Evolutionary conservation across 495 filamentous ascomycete species (phyloP), one percentile per base, ranked within the genome.

Genomic region (Hyaloscypha variabilis): DNA sequence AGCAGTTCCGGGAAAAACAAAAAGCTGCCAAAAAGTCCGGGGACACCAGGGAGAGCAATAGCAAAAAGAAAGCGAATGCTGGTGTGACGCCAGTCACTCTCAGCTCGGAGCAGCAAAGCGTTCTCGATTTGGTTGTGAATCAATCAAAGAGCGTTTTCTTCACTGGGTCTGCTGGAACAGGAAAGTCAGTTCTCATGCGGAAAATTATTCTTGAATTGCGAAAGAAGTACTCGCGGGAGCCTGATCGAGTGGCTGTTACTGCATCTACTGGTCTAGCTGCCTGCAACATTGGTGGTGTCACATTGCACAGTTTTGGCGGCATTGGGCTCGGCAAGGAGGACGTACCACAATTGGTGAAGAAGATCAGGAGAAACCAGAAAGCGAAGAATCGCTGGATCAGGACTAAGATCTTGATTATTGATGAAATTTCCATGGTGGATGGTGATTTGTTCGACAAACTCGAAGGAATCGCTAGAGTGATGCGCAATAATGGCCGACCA

Each of bases 361-460:
- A 97, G 84, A 91, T 99, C 71, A 91, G 89, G 72, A 87, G 85
- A 49, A 97, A 98, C 67, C 80, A 82, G 51, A 99, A 98, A 74
- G 92, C 92, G 17, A 91, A 88, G 73, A 87, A 84, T 50, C 88
- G 96, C 49, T 98, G 96, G 95, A 77, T 96, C 66, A 87, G 87
- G 25, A 96, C 93, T 0, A 94, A 91, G 68, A 85, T 91, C 21
- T 84, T 99, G 31, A 81, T 99, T 58, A 84, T 99, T 69, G 95
- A 99, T 75, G 95, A 99, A 76, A 89, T 99, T 31, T 98, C 95
- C 13, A 99, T 99, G 95, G 93, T 99, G 11, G 96, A 98, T 72
- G 96, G 91, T 1, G 94, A 98, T 60, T 81, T 99, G 0, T 98
- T 98, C 66, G 95, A 99, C 76, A 99, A 98, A 77, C 84, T 99